These are phyloP conservation scores for Nyctanthes arbortristis DNA, from an alignment of 257 asterid genomes.

Conservation along the genomic window DNA sequence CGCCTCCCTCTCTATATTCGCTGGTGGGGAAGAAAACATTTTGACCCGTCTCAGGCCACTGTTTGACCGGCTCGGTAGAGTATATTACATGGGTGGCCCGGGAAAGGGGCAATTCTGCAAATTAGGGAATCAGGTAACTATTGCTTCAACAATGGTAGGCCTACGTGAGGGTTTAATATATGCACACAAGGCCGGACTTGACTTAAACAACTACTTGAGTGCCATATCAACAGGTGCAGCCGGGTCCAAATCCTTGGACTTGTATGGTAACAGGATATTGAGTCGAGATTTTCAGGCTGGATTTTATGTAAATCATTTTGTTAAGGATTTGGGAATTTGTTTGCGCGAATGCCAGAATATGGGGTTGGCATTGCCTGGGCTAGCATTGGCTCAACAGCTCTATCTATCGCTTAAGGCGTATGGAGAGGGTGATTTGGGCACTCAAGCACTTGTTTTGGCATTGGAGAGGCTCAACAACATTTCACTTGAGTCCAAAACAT, in stretches of 20 bases:
- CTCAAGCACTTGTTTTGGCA: constrained; percentile 84
- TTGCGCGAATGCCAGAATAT: constrained; percentile 88
- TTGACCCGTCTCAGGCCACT: constrained; percentile 56
- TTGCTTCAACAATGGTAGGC: constrained; percentile 85
- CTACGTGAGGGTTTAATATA: constrained; percentile 77
- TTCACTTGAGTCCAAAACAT: constrained; percentile 30
- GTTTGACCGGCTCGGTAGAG: constrained; percentile 58
- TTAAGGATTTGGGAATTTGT: constrained; percentile 93
- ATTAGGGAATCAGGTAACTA: constrained; percentile 75
- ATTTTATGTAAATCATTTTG: constrained; percentile 90
- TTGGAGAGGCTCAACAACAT: constrained; percentile 83
- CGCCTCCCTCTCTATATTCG: constrained; percentile 78
- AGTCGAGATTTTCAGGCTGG: constrained; percentile 84
- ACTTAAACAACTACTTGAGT: constrained; percentile 41
- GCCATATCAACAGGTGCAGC: constrained; percentile 93
- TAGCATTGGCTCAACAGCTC: constrained; percentile 90
- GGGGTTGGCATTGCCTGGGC: constrained; percentile 87
- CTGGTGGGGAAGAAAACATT: constrained; percentile 72
- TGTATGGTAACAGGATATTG: constrained; percentile 75
- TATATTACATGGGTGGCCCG: constrained; percentile 84
- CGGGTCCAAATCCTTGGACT: constrained; percentile 82
- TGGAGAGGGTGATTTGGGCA: constrained; percentile 85
- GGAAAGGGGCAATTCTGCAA: constrained; percentile 93
- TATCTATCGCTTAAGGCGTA: constrained; percentile 83
- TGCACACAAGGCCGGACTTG: constrained; percentile 82